These are phyloP conservation scores for Blastobotrys robertii DNA, from an alignment of 805 yeast genomes.

Conservation along the genomic window DNA sequence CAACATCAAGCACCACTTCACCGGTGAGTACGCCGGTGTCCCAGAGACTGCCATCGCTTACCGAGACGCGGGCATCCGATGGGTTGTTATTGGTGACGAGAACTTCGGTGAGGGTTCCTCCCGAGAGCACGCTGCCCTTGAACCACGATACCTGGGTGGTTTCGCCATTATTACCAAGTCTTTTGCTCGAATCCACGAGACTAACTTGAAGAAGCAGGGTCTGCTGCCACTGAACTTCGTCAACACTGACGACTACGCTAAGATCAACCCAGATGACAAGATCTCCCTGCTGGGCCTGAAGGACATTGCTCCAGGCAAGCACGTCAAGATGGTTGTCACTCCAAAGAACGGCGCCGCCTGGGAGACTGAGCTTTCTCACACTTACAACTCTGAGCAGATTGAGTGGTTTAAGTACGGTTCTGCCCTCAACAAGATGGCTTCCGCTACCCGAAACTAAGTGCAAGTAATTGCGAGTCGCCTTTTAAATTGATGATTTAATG, in stretches of 20 bases:
- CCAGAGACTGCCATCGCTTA: constrained; percentile 94
- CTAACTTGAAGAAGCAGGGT: constrained; percentile 99
- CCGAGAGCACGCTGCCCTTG: constrained; percentile 99
- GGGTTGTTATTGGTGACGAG: constrained; percentile 99
- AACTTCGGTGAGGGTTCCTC: constrained; percentile 99
- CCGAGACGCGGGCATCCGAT: constrained; percentile 84
- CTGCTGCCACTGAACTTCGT: constrained; percentile 91
- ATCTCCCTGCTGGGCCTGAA: constrained; percentile 80
- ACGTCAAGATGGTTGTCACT: constrained; percentile 65
- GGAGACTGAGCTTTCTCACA: constrained; percentile 89
- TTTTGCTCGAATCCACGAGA: constrained; percentile 98
- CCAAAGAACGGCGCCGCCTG: constrained; percentile 70
- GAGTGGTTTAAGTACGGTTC: constrained; percentile 99
- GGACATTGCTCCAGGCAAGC: constrained; percentile 87
- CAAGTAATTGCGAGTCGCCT: neutral
- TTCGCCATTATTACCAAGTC: constrained; percentile 96
- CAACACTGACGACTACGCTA: constrained; percentile 85
- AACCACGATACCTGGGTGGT: constrained; percentile 98
- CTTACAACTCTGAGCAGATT: constrained; percentile 92
- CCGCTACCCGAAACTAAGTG: constrained; percentile 15
- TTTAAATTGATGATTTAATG: constrained; percentile 1
- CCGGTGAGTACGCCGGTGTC: constrained; percentile 88
- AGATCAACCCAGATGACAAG: constrained; percentile 82
- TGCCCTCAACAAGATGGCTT: constrained; percentile 93
- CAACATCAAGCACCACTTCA: constrained; percentile 79